phyloP scores from a whole-genome alignment of 345 rosid species.

The Sapria himalayana region DNA sequence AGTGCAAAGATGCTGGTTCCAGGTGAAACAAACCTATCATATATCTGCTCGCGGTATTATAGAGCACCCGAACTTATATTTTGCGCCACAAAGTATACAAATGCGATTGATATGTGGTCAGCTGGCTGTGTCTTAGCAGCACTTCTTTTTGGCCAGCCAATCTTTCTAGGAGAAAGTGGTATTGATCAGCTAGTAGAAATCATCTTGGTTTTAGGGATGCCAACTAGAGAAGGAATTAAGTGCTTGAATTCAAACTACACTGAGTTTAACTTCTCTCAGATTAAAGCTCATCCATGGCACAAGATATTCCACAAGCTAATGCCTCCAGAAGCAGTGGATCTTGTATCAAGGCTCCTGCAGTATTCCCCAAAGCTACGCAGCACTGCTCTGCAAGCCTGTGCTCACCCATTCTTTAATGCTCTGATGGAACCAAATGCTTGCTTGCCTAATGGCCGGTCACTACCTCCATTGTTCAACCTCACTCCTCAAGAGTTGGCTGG shows the following conservation, averaged over 20 bases:
- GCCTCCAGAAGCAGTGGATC: conserved; percentile 14
- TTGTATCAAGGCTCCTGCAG: conserved; percentile 13
- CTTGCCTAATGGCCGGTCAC: conserved; percentile 32
- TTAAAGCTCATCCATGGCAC: conserved; percentile 16
- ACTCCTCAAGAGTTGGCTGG: conserved; percentile 91
- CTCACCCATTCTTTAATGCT: conserved; percentile 51
- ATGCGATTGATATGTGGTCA: conserved; percentile 17
- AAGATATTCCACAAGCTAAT: conserved; percentile 15
- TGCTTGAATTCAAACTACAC: conserved; percentile 16
- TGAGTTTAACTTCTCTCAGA: conserved; percentile 13
- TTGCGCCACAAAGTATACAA: conserved; percentile 13
- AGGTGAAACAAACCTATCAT: conserved; percentile 15
- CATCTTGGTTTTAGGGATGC: conserved; percentile 15
- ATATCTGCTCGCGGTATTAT: conserved; percentile 14
- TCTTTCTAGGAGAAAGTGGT: no score
- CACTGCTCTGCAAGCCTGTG: conserved; percentile 35
- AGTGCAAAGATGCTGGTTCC: conserved; percentile 15
- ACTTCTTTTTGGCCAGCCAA: conserved; percentile 12
- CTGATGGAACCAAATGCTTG: conserved; percentile 43
- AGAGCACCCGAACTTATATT: conserved; percentile 16
- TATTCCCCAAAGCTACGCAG: conserved; percentile 12
- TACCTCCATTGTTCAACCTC: conserved; percentile 46
- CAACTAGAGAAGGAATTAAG: conserved; percentile 14
- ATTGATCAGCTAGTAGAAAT: no score
- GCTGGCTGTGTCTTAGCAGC: conserved; percentile 13